Base-by-base conservation (phyloP, 148 eudicot genomes). In the Pharnaceum exiguum region DNA sequence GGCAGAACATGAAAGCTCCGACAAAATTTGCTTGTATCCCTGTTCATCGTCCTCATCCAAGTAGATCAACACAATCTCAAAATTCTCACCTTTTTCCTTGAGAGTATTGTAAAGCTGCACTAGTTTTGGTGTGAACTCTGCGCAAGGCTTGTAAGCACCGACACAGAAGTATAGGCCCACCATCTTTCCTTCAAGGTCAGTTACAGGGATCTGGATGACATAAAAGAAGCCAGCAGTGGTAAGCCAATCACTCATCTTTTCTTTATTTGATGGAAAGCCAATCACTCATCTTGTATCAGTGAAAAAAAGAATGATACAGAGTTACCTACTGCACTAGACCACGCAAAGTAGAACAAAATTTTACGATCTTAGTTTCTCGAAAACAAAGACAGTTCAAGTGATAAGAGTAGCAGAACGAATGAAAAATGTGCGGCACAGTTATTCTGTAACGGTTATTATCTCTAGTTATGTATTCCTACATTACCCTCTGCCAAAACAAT, bases 131-230 rank as follows among this genome's bases (percentile, higher is more conserved):
- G 80, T 71, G 46, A 71, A 71, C 5, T 59, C 80, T 7, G 46
- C 8, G 72, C 76, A 76, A 15, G 75, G 76, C 35, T 18, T 43
- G 49, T 68, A 73, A 22, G 80, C 37, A 42, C 50, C 57, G 12
- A 63, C 73, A 38, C 42, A 67, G 63, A 76, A 76, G 66, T 76
- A 76, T 45, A 76, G 67, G 63, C 80, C 80, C 16, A 76, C 80
- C 35, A 36, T 67, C 55, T 71, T 67, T 50, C 80, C 80, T 72
- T 76, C 73, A 43, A 76, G 62, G 53, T 67, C 69, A 4, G 76
- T 42, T 5, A 76, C 52, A 43, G 73, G 39, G 47, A 68, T 35
- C 80, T 76, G 70, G 28, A 18, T 17, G 13, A 5, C 18, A 48
- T 17, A 46, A 44, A 23, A 59, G 21, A 71, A 43, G 10, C 24